Evolutionary conservation across 768 basidiomycete species (phyloP).

Genomic region (Dictyophora rubrovolvata): DNA sequence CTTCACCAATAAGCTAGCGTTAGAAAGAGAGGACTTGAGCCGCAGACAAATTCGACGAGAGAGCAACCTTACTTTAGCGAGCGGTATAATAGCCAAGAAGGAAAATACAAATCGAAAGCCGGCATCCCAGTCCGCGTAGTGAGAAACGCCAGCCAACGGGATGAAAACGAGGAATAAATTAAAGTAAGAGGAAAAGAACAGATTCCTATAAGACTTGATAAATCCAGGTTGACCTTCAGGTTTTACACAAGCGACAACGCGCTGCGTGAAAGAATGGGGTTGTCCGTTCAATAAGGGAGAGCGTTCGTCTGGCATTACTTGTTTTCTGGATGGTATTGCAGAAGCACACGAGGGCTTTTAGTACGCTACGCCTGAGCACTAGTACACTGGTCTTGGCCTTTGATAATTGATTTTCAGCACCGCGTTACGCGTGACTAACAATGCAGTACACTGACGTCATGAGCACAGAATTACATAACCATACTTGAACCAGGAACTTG

Average conservation of each 20-base stretch:
- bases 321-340: too few relatives aligned
- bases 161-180: conserved; percentile 75
- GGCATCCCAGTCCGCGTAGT: conserved; percentile 65
- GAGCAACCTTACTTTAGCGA: conserved; percentile 56
- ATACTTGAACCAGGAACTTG: too few relatives aligned
- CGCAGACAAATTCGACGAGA: not conserved
- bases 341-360: conserved; percentile 3
- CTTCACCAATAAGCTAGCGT: conserved; percentile 62
- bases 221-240: conserved; percentile 57
- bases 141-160: conserved; percentile 58
- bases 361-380: not conserved
- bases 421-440: too few relatives aligned
- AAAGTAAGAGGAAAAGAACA: conserved; percentile 56
- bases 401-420: too few relatives aligned
- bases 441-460: too few relatives aligned
- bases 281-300: conserved; percentile 38
- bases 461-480: too few relatives aligned
- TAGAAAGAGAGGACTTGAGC: not conserved
- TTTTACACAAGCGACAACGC: conserved; percentile 33
- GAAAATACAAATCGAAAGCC: conserved; percentile 63
- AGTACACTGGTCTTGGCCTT: not conserved
- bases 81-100: conserved; percentile 76
- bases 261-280: conserved; percentile 22
- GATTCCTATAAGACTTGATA: conserved; percentile 44
- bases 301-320: conserved; percentile 26